A percentile compares a stretch with the other conserved stretches of the same genome.
These are phyloP conservation scores for Chrysopogon serrulatus DNA, from an alignment of 176 grass and related monocot species.

Conservation along the genomic window DNA sequence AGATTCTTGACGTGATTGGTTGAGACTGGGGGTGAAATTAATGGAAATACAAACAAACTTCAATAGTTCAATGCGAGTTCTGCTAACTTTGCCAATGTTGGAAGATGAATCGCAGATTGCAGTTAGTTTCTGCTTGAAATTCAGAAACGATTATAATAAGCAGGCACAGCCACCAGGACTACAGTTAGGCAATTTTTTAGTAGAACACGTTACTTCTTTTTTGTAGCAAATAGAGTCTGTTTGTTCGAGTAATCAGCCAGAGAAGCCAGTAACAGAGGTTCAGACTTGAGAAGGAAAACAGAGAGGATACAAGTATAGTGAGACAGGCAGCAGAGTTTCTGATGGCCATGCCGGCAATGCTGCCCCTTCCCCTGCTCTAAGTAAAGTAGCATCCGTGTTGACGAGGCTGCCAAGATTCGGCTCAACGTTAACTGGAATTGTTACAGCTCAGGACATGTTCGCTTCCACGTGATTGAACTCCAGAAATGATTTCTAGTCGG, in stretches of 20 bases:
- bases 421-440: neutral
- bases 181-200: neutral
- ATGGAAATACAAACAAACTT: neutral
- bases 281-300: neutral
- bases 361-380: neutral
- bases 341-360: neutral
- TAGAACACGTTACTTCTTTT: too few relatives aligned
- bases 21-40: neutral
- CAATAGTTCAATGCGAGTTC: neutral
- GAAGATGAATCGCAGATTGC: neutral
- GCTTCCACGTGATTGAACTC: too few relatives aligned
- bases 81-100: neutral
- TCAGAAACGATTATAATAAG: neutral
- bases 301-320: neutral
- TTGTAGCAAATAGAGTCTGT: too few relatives aligned
- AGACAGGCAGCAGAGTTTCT: neutral
- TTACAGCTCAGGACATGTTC: too few relatives aligned
- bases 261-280: neutral
- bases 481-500: too few relatives aligned
- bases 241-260: neutral
- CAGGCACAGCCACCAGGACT: neutral
- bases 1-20: constrained; percentile 40
- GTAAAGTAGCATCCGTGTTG: neutral
- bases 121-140: neutral
- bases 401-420: neutral